Evolutionary conservation across 352 stramenopile species (phyloP).

Genomic region (Phytophthora pluvialis): DNA sequence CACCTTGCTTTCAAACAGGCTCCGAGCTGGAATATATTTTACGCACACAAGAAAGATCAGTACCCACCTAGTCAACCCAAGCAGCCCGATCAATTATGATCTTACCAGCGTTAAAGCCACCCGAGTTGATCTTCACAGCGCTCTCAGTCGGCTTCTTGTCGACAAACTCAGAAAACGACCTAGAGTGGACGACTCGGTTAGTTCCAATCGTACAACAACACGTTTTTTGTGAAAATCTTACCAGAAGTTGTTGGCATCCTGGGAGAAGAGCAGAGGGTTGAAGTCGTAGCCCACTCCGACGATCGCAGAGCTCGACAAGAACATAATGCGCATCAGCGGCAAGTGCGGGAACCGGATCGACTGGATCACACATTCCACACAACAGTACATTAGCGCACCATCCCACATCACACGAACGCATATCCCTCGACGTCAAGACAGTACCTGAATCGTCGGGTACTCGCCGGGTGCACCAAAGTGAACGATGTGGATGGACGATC

Average conservation of each 20-base stretch:
- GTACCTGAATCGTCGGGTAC: slow-evolving; percentile 77
- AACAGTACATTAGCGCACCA: not conserved
- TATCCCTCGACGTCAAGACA: not conserved
- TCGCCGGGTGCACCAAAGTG: slow-evolving; percentile 77
- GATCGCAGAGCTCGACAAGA: slow-evolving; percentile 89
- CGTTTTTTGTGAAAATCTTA: slow-evolving; percentile 26
- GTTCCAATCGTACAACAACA: not conserved
- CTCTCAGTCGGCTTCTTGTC: slow-evolving; percentile 78
- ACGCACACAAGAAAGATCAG: slow-evolving; percentile 13
- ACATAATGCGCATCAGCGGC: slow-evolving; percentile 86
- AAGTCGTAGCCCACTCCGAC: slow-evolving; percentile 93
- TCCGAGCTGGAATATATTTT: slow-evolving; percentile 46
- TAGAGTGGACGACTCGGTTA: slow-evolving; percentile 18
- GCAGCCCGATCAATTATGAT: not conserved
- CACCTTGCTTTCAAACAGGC: slow-evolving; percentile 89
- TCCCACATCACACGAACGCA: not conserved
- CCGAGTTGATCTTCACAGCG: slow-evolving; percentile 61
- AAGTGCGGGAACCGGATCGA: slow-evolving; percentile 89
- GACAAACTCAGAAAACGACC: slow-evolving; percentile 76
- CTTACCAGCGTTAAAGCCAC: slow-evolving; percentile 74
- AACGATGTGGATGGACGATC: slow-evolving; percentile 92
- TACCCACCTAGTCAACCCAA: not conserved
- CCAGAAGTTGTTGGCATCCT: slow-evolving; percentile 82
- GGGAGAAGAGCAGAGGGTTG: slow-evolving; percentile 91
- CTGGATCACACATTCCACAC: slow-evolving; percentile 35